Evolutionary conservation across 1,284 basidiomycete species (phyloP), one percentile per base, ranked within the genome.

Genomic region (Apiotrichum gracile): DNA sequence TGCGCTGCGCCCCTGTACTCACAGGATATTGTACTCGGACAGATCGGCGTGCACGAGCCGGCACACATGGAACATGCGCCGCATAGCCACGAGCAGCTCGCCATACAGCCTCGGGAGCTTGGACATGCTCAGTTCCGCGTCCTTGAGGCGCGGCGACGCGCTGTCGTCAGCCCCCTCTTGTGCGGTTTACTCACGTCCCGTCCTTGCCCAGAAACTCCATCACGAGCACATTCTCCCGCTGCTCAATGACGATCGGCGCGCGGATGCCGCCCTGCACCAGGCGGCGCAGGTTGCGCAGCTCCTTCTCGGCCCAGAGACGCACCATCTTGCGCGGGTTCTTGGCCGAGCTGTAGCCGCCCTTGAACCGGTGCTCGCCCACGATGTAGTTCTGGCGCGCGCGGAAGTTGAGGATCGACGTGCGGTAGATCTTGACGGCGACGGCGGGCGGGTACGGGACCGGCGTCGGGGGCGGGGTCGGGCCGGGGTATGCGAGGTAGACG

Each of bases 311-410:
- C 96, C 96, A 99, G 8, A 98, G 77, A 13, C 91, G 83, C 17
- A 99, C 94, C 94, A 99, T 98, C 77, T 99, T 99, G 37, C 96
- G 84, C 10, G 96, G 94, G 69, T 98, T 99, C 61, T 84, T 85
- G 17, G 70, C 70, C 47, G 86, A 85, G 61, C 86, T 86, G 73
- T 98, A 98, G 8, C 94, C 94, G 58, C 87, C 83, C 35, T 91
- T 82, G 77, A 98, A 98, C 10, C 96, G 85, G 68, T 88, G 87
- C 71, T 98, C 96, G 45, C 82, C 82, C 0, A 85, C 83, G 31
- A 97, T 92, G 73, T 97, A 97, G 54, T 88, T 87, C 69, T 96
- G 91, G 13, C 96, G 85, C 65, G 97, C 90, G 73, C 97, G 96
- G 80, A 99, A 99, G 10, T 93, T 82, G 9, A 99, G 83, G 61